These are phyloP conservation scores for Rosellinia necatrix DNA, from an alignment of 2,329 filamentous ascomycete species.

Conservation along the genomic window DNA sequence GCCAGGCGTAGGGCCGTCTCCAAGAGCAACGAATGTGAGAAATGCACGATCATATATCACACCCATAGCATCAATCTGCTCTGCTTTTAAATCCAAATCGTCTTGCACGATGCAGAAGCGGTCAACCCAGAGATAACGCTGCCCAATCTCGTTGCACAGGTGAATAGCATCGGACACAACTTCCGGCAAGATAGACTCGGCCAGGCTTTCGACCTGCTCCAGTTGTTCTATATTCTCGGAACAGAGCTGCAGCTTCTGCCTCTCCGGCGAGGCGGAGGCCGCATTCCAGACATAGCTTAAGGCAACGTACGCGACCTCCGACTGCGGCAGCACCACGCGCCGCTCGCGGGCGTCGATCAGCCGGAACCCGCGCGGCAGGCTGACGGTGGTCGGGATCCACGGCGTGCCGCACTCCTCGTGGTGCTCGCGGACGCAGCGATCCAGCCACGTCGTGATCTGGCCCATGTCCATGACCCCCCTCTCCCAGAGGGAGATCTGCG, in stretches of 20 bases:
- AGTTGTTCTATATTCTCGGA: neutral
- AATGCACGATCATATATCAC: conserved; percentile 14
- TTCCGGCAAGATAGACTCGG: conserved; percentile 1
- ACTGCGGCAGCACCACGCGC: neutral
- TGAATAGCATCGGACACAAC: conserved; percentile 13
- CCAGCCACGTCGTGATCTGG: conserved; percentile 11
- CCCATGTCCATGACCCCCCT: neutral
- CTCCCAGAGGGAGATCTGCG: conserved; percentile 4
- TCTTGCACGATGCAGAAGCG: conserved; percentile 20
- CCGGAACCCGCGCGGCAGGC: conserved; percentile 4
- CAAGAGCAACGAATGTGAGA: conserved; percentile 11
- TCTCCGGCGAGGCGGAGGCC: conserved; percentile 2
- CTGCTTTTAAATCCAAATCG: conserved; percentile 3
- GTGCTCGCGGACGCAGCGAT: conserved; percentile 12
- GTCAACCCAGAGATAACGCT: conserved; percentile 21
- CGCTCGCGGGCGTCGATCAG: conserved; percentile 14
- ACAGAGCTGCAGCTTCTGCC: conserved; percentile 9
- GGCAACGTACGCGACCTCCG: conserved; percentile 2
- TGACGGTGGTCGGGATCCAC: neutral
- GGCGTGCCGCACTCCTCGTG: conserved; percentile 2
- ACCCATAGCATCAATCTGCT: conserved; percentile 17
- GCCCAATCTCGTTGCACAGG: conserved; percentile 7
- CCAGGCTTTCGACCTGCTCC: neutral
- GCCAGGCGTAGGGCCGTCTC: conserved; percentile 7
- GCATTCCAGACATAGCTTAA: conserved; percentile 21